These are phyloP conservation scores for Sporothrix variecibatus DNA, from an alignment of 2,329 filamentous ascomycete genomes.

Conservation along the genomic window DNA sequence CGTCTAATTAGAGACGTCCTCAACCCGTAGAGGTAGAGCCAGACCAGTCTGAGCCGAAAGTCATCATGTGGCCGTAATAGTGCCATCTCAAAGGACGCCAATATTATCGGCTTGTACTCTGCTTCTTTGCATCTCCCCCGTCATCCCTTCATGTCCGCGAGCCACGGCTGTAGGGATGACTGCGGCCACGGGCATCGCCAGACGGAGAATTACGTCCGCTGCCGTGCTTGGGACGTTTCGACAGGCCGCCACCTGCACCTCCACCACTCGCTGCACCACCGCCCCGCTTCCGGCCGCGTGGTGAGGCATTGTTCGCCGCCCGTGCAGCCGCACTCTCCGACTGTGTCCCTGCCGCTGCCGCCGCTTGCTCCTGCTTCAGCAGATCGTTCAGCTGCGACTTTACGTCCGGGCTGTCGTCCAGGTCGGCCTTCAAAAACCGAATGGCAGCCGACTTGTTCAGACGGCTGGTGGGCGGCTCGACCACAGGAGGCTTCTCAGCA, in stretches of 20 bases:
- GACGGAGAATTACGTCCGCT: slow-evolving; percentile 2
- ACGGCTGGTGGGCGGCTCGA: slow-evolving; percentile 46
- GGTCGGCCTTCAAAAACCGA: slow-evolving; percentile 78
- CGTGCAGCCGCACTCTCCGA: background rate
- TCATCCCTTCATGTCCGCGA: slow-evolving; percentile 15
- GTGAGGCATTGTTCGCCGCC: background rate
- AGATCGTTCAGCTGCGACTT: slow-evolving; percentile 58
- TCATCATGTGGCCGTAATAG: background rate
- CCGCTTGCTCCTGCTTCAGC: slow-evolving; percentile 48
- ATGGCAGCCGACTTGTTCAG: slow-evolving; percentile 76
- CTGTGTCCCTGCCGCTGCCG: slow-evolving; percentile 26
- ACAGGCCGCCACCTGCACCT: slow-evolving; percentile 10
- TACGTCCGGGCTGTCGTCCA: slow-evolving; percentile 56
- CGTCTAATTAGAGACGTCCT: no score
- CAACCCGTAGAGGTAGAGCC: background rate
- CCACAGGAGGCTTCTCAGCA: slow-evolving; percentile 59
- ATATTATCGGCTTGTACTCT: background rate
- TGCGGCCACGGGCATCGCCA: slow-evolving; percentile 8
- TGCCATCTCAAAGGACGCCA: no score
- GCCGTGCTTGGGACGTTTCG: slow-evolving; percentile 27
- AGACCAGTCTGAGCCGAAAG: background rate
- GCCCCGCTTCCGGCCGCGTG: slow-evolving; percentile 20
- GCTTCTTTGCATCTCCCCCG: background rate
- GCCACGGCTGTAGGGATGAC: slow-evolving; percentile 20
- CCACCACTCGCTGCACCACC: background rate